A percentile compares a stretch with the other conserved stretches of the same genome.
Evolutionary conservation across 1,139 yeast genomes (phyloP).

Genomic region (Yamadazyma kanchanaburiensis): DNA sequence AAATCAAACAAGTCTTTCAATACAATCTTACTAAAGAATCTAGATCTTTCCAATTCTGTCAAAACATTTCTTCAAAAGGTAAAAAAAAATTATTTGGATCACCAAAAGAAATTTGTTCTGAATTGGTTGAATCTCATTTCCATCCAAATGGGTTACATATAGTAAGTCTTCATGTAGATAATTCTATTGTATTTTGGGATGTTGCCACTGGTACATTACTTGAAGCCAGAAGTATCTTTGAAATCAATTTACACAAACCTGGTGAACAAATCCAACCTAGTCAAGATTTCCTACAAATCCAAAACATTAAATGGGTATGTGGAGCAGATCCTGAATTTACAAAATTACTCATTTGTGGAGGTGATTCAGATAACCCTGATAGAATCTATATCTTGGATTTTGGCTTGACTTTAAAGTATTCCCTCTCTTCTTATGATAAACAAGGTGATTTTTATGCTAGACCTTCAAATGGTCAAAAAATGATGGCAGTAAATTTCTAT

Average conservation of each 20-base stretch:
- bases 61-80: conserved; percentile 36
- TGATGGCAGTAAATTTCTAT: conserved; percentile 27
- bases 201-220: conserved; percentile 69
- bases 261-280: conserved; percentile 20
- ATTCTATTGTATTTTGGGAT: conserved; percentile 91
- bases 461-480: conserved; percentile 48
- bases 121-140: conserved; percentile 63
- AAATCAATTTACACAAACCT: conserved; percentile 60
- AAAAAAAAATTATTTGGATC: conserved; percentile 41
- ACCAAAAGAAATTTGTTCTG: conserved; percentile 46
- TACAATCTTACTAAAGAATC: conserved; percentile 46
- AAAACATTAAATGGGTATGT: conserved; percentile 65
- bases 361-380: conserved; percentile 50
- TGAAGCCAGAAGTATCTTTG: conserved; percentile 71
- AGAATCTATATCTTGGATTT: conserved; percentile 67
- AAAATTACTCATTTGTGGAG: conserved; percentile 68
- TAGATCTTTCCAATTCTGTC: conserved; percentile 32
- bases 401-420: conserved; percentile 76
- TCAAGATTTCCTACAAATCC: conserved; percentile 27
- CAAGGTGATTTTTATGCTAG: conserved; percentile 75
- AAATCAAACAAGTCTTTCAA: conserved; percentile 51
- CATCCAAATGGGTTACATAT: conserved; percentile 93
- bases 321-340: conserved; percentile 81
- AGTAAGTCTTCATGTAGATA: conserved; percentile 75
- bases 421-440: conserved; percentile 76